Evolutionary conservation across 768 basidiomycete species (phyloP).

Genomic region (Psilocybe sp.): DNA sequence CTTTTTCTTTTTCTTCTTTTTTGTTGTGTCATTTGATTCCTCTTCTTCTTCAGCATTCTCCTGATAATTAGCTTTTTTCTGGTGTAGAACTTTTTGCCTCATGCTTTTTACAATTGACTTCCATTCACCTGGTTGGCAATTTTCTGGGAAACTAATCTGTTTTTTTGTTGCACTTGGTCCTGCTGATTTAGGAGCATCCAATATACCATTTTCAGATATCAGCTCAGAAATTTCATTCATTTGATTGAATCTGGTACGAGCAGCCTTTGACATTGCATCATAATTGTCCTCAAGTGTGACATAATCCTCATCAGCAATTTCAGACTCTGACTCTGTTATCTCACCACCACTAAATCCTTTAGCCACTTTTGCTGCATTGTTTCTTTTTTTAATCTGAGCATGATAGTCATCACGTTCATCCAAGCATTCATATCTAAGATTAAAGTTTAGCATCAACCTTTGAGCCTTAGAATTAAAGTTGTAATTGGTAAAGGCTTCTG

Average conservation of each 20-base stretch:
- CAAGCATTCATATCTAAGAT: slow-evolving; percentile 31
- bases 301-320: background rate
- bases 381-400: slow-evolving; percentile 13
- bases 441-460: slow-evolving; percentile 26
- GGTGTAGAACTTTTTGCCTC: background rate
- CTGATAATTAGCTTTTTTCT: background rate
- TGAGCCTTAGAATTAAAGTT: slow-evolving; percentile 11
- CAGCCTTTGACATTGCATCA: no score
- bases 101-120: background rate
- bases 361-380: background rate
- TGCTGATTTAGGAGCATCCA: no score
- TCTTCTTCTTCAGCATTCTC: background rate
- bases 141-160: background rate
- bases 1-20: no score
- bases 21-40: no score
- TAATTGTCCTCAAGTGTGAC: background rate
- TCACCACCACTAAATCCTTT: background rate
- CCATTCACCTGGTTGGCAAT: no score
- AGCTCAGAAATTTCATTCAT: background rate
- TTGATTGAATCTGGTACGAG: background rate
- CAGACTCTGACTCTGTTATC: background rate
- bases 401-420: slow-evolving; percentile 33
- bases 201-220: background rate
- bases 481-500: slow-evolving; percentile 14
- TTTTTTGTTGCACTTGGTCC: background rate